Conservation (phyloP, 192 early-diverging fungal genomes). For the Entophlyctis luteolus region DNA sequence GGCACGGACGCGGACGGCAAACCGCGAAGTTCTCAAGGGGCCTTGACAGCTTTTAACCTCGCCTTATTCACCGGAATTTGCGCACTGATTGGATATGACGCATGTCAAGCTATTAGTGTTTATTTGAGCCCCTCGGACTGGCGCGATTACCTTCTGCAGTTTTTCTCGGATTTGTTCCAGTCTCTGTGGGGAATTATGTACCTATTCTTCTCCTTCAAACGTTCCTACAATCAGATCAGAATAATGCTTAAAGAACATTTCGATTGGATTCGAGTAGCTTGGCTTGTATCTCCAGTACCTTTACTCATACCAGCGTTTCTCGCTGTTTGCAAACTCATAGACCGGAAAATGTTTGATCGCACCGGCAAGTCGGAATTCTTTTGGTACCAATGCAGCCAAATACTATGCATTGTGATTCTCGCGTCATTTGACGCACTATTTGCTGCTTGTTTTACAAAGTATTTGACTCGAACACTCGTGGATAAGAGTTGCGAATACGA, state of each 20-base stretch:
- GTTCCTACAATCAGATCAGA: neutral
- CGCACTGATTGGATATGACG: neutral
- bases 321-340: neutral
- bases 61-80: neutral
- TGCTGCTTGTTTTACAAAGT: neutral
- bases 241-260: neutral
- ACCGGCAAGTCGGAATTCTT: neutral
- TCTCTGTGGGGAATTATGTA: neutral
- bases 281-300: neutral
- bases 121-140: no score
- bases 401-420: neutral
- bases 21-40: no score
- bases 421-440: neutral
- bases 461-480: neutral
- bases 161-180: neutral
- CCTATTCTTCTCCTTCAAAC: neutral
- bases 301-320: neutral
- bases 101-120: neutral
- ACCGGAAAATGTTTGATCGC: neutral
- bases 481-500: neutral
- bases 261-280: neutral
- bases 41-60: neutral
- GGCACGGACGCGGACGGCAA: no score
- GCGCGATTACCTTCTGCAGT: no score
- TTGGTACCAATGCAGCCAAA: slow-evolving; percentile 1